These are phyloP conservation scores for Arthroderma sp. DNA, from an alignment of 2,329 filamentous ascomycete species.

Conservation along the genomic window DNA sequence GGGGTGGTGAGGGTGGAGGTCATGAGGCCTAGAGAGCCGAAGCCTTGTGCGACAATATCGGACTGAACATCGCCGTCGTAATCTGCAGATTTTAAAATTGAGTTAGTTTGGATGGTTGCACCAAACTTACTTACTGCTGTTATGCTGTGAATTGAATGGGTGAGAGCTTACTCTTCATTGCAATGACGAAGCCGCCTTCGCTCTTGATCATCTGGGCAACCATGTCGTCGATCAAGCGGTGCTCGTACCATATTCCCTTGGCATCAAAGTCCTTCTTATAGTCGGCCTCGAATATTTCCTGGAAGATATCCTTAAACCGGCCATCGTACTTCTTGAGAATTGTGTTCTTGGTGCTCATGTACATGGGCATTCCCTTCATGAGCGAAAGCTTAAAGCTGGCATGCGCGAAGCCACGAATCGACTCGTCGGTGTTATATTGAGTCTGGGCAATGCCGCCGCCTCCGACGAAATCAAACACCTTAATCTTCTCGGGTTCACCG, in stretches of 20 bases:
- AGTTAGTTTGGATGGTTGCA: not conserved
- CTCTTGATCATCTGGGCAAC: conserved; percentile 99
- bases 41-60: conserved; percentile 95
- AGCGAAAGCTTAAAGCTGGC: conserved; percentile 93
- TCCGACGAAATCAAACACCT: conserved; percentile 74
- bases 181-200: conserved; percentile 89
- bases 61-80: conserved; percentile 99
- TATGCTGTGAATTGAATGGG: not conserved
- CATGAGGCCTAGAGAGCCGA: conserved; percentile 96
- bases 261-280: conserved; percentile 85
- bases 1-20: conserved; percentile 95
- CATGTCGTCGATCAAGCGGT: conserved; percentile 98
- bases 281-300: conserved; percentile 78
- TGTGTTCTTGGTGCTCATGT: conserved; percentile 99
- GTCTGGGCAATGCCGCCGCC: conserved; percentile 78
- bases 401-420: conserved; percentile 87
- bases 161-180: conserved; percentile 82
- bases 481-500: conserved; percentile 67
- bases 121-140: not conserved
- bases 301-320: conserved; percentile 98
- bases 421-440: conserved; percentile 97
- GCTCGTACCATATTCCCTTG: conserved; percentile 97
- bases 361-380: conserved; percentile 76
- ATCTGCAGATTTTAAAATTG: conserved; percentile 43
- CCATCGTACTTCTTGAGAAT: conserved; percentile 99